Evolutionary conservation across 805 yeast species (phyloP).

Genomic region (Jamesozyma spencerorum): DNA sequence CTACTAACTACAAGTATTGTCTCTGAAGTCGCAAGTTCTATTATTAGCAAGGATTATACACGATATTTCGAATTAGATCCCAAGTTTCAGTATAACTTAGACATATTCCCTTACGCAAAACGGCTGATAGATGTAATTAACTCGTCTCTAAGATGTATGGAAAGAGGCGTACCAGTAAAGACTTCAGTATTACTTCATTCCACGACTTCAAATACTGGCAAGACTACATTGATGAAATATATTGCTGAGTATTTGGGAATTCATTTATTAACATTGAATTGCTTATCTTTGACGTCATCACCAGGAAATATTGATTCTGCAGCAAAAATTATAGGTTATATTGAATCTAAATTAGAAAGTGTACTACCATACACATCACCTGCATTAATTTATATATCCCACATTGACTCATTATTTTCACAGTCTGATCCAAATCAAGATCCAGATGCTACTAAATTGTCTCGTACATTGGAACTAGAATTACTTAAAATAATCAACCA

Average conservation of each 20-base stretch:
- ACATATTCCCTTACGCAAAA: constrained; percentile 39
- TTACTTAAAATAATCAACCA: constrained; percentile 50
- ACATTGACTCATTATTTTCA: constrained; percentile 66
- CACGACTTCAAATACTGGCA: constrained; percentile 69
- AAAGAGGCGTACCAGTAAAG: constrained; percentile 33
- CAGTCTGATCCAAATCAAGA: constrained; percentile 52
- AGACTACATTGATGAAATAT: constrained; percentile 51
- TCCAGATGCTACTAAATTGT: constrained; percentile 28
- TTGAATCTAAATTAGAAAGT: constrained; percentile 69
- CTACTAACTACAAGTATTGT: constrained; percentile 60
- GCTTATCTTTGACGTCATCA: constrained; percentile 37
- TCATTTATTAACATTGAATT: constrained; percentile 60
- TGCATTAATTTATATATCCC: constrained; percentile 52
- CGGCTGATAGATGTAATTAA: constrained; percentile 45
- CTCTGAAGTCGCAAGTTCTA: constrained; percentile 17
- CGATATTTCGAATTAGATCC: constrained; percentile 39
- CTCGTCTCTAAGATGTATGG: constrained; percentile 36
- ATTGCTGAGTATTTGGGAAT: constrained; percentile 52
- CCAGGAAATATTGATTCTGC: constrained; percentile 62
- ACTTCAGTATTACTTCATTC: constrained; percentile 64
- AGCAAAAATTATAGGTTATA: constrained; percentile 65
- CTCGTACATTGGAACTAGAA: constrained; percentile 35
- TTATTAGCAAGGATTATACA: constrained; percentile 33
- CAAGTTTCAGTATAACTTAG: constrained; percentile 29
- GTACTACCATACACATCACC: constrained; percentile 38